phyloP scores from a whole-genome alignment of 805 yeast species.

The Diddensiella santjacobensis region DNA sequence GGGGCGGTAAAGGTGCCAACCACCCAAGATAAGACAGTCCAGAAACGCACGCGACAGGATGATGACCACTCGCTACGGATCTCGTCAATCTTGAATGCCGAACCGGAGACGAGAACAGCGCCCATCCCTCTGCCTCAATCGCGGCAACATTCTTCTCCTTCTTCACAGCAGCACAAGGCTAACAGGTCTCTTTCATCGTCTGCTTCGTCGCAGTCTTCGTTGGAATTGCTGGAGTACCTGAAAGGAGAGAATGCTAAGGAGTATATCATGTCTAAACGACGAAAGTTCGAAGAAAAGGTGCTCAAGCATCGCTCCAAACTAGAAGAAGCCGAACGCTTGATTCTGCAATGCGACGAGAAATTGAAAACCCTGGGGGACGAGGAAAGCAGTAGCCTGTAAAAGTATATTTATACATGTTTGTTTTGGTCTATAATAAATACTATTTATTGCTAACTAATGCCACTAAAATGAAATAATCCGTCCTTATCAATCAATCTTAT shows the following conservation, averaged over 20 bases:
- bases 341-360: conserved; percentile 31
- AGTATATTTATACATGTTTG: not conserved
- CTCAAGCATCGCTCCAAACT: conserved; percentile 27
- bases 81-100: conserved; percentile 17
- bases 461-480: not conserved
- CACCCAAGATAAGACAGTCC: not conserved
- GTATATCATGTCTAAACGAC: conserved; percentile 32
- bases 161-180: not conserved
- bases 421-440: not conserved
- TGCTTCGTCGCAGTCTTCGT: conserved; percentile 6
- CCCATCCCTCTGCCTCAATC: conserved; percentile 1
- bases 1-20: not conserved
- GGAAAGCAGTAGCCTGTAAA: no score
- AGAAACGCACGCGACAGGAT: not conserved
- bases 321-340: conserved; percentile 25
- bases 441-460: no score
- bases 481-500: not conserved
- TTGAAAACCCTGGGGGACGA: conserved; percentile 17
- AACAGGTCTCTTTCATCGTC: not conserved
- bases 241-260: conserved; percentile 31
- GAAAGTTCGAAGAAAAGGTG: conserved; percentile 34
- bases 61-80: conserved; percentile 14
- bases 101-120: conserved; percentile 8
- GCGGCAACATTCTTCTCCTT: not conserved
- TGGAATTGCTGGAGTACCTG: conserved; percentile 27